Conservation (phyloP, 192 early-diverging fungal genomes). For the Mortierella alpina region DNA sequence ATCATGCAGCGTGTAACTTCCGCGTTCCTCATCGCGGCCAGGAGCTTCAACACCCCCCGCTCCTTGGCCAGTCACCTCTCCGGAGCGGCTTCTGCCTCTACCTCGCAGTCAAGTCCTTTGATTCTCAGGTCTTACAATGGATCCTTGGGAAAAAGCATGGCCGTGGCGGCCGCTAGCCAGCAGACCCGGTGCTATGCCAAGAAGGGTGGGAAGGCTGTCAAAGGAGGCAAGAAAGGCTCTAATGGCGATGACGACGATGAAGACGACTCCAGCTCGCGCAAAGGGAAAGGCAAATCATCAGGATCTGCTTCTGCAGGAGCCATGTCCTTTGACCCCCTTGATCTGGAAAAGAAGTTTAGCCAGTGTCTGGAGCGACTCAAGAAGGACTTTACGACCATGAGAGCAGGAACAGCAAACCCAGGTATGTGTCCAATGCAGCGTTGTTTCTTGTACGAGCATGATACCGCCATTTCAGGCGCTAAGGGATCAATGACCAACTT, state of each 20-base stretch:
- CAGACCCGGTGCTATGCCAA: slow-evolving; percentile 34
- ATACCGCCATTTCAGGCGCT: no score
- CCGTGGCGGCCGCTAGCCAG: slow-evolving; percentile 8
- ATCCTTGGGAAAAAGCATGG: slow-evolving; percentile 15
- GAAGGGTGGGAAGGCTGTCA: slow-evolving; percentile 30
- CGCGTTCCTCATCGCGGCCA: not conserved
- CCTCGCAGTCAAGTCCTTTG: not conserved
- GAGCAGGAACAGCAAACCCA: slow-evolving; percentile 81
- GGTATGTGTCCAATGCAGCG: slow-evolving; percentile 39
- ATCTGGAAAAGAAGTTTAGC: slow-evolving; percentile 68
- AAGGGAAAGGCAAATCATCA: slow-evolving; percentile 29
- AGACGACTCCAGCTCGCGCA: slow-evolving; percentile 21
- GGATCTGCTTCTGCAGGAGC: not conserved
- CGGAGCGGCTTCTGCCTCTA: not conserved
- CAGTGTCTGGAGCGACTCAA: slow-evolving; percentile 68
- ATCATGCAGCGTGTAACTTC: slow-evolving; percentile 38
- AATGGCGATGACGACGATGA: slow-evolving; percentile 35
- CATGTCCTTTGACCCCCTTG: slow-evolving; percentile 67
- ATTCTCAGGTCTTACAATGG: slow-evolving; percentile 5
- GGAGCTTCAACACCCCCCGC: not conserved
- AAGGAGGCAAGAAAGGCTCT: slow-evolving; percentile 29
- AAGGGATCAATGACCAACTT: no score
- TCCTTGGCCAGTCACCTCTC: not conserved
- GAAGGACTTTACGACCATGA: slow-evolving; percentile 70
- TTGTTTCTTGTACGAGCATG: not conserved